phyloP scores from a whole-genome alignment of 129 eudicot genomes.

The Gnaphalium uliginosum region DNA sequence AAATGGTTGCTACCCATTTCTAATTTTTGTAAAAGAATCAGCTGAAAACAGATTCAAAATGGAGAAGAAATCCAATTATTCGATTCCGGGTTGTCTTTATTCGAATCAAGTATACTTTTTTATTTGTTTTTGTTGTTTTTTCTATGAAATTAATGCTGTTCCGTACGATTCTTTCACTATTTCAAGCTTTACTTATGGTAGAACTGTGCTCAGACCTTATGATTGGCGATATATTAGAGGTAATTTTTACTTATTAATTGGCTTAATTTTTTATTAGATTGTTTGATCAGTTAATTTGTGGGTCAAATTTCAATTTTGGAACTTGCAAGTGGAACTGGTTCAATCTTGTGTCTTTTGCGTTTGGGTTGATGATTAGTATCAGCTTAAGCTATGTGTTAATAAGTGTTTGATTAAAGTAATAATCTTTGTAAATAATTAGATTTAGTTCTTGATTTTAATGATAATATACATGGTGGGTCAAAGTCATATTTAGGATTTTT shows the following conservation, averaged over 20 bases:
- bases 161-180: constrained; percentile 53
- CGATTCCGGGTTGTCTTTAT: constrained; percentile 44
- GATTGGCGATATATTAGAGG: constrained; percentile 96
- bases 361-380: constrained; percentile 9
- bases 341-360: constrained; percentile 15
- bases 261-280: neutral
- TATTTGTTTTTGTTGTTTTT: constrained; percentile 12
- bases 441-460: constrained; percentile 7
- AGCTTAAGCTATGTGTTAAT: neutral
- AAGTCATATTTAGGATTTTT: constrained; percentile 13
- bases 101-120: constrained; percentile 37
- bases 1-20: constrained; percentile 20
- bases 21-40: constrained; percentile 24
- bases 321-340: neutral
- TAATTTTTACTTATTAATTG: constrained; percentile 17
- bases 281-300: constrained; percentile 7
- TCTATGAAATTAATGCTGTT: constrained; percentile 33
- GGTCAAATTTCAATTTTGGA: constrained; percentile 4
- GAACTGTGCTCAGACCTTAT: constrained; percentile 74
- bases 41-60: constrained; percentile 30
- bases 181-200: constrained; percentile 74
- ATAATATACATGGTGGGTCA: constrained; percentile 20
- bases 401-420: constrained; percentile 1
- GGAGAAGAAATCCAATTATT: constrained; percentile 34
- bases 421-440: constrained; percentile 24